Conservation (phyloP, 2,329 filamentous ascomycete genomes). For the Pseudocercospora pini-densiflorae region DNA sequence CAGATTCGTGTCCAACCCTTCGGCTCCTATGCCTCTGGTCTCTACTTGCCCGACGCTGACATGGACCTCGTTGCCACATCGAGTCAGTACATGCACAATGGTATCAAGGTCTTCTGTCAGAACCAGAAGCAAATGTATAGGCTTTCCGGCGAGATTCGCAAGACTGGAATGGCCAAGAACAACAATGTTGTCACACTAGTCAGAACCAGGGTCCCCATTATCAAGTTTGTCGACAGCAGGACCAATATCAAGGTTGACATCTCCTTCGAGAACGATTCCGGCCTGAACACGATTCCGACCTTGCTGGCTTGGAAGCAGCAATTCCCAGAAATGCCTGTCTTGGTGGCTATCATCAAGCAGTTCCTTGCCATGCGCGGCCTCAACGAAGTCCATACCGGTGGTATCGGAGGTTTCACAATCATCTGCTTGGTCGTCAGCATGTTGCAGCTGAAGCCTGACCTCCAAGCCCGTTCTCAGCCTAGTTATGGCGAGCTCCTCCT, state of each 20-base stretch:
- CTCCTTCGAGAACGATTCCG: constrained; percentile 90
- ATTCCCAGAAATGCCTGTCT: constrained; percentile 82
- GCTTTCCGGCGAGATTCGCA: constrained; percentile 65
- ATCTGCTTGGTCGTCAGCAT: constrained; percentile 93
- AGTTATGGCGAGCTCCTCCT: constrained; percentile 79
- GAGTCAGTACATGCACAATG: constrained; percentile 59
- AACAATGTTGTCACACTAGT: constrained; percentile 70
- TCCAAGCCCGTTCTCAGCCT: constrained; percentile 64
- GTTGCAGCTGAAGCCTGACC: constrained; percentile 76
- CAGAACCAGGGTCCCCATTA: constrained; percentile 81
- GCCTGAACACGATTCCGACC: constrained; percentile 77
- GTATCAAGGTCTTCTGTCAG: constrained; percentile 53
- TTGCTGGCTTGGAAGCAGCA: constrained; percentile 78
- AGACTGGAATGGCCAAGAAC: constrained; percentile 60
- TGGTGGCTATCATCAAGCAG: constrained; percentile 91
- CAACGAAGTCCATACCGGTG: constrained; percentile 90
- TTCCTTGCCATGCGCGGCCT: constrained; percentile 85
- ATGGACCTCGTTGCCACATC: constrained; percentile 90
- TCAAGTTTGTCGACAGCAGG: constrained; percentile 82
- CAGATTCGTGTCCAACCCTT: constrained; percentile 74
- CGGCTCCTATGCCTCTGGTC: constrained; percentile 86
- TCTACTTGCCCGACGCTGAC: constrained; percentile 78
- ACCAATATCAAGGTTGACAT: constrained; percentile 88
- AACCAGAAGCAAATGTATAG: constrained; percentile 63
- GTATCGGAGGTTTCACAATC: constrained; percentile 90